Evolutionary conservation across 1,139 yeast species (phyloP).

Genomic region (Sugiyamaella neomexicana): DNA sequence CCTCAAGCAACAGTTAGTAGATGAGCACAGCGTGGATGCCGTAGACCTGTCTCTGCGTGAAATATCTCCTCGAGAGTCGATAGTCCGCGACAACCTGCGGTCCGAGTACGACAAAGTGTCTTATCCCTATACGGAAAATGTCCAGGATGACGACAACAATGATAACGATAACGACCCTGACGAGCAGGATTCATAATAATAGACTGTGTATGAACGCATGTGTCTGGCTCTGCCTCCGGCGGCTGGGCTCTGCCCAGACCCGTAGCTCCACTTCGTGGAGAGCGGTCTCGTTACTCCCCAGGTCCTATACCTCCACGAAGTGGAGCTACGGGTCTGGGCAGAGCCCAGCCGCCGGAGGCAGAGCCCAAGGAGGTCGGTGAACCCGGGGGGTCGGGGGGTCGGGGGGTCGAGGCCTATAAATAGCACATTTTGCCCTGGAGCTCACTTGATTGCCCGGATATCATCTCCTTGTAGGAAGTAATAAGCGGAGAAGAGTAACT

Average conservation of each 20-base stretch:
- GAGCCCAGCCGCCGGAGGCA: no score
- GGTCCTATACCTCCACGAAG: not conserved
- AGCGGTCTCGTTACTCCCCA: not conserved
- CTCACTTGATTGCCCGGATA: no score
- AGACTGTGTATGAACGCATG: no score
- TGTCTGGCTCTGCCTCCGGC: not conserved
- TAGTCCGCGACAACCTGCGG: constrained; percentile 64
- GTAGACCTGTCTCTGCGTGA: constrained; percentile 67
- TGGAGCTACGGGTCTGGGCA: not conserved
- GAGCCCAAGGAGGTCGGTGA: no score
- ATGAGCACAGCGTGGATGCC: constrained; percentile 48
- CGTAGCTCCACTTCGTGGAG: not conserved
- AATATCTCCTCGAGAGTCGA: constrained; percentile 68
- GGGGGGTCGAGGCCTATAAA: not conserved
- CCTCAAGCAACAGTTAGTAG: constrained; percentile 50
- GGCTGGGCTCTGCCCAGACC: constrained; percentile 5
- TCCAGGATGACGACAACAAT: constrained; percentile 23
- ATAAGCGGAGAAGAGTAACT: not conserved
- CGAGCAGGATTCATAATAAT: not conserved
- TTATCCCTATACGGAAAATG: constrained; percentile 30
- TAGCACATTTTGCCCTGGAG: not conserved
- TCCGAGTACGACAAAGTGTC: constrained; percentile 71
- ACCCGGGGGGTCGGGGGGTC: no score
- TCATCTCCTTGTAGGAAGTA: not conserved
- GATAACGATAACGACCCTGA: constrained; percentile 21